Conservation (phyloP, 768 basidiomycete species). For the Mycena leptocephala region DNA sequence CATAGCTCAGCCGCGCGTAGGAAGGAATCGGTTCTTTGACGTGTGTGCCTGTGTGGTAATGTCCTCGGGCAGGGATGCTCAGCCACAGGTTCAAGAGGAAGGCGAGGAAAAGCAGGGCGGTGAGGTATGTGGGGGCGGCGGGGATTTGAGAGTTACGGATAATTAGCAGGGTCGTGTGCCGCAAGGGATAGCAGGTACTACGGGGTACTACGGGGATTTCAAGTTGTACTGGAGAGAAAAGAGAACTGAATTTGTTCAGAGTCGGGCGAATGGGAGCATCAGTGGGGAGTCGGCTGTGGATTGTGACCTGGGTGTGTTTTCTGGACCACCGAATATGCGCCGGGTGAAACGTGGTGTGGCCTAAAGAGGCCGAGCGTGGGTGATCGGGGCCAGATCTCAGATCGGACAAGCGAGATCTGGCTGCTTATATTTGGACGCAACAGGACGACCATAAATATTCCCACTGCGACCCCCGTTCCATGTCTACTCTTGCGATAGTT, state of each 20-base stretch:
- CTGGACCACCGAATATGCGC: neutral
- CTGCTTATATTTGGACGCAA: neutral
- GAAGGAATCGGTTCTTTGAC: constrained; percentile 2
- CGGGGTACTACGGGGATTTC: no score
- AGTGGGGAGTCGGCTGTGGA: neutral
- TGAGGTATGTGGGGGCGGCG: neutral
- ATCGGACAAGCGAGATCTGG: constrained; percentile 3
- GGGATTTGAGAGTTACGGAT: no score
- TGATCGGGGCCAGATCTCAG: neutral
- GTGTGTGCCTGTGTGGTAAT: constrained; percentile 13
- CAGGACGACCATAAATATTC: neutral
- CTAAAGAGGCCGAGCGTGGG: neutral
- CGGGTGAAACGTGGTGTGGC: constrained; percentile 7
- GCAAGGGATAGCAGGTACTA: neutral
- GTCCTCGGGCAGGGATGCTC: no score
- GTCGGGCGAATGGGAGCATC: neutral
- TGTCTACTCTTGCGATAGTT: constrained; percentile 25
- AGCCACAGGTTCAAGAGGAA: neutral
- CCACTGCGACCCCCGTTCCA: neutral
- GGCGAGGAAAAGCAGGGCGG: neutral
- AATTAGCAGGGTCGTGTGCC: constrained; percentile 7
- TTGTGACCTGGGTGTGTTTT: neutral
- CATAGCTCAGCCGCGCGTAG: neutral
- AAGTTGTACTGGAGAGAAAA: no score
- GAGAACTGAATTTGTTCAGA: no score